Conservation (phyloP, 768 basidiomycete species). For the Leccinum ochraceum region DNA sequence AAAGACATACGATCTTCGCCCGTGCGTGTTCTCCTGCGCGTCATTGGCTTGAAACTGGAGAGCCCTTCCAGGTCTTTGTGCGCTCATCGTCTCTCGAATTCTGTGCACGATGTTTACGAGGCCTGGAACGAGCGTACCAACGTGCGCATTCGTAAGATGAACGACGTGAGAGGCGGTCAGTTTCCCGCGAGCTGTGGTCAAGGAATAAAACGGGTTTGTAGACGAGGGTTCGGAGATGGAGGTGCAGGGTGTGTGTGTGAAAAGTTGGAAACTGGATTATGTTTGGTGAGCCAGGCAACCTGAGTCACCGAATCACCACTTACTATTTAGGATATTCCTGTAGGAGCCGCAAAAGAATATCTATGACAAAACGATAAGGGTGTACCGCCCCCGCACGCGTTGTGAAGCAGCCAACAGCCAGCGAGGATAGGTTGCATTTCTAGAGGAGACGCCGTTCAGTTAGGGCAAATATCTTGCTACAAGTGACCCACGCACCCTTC, state of each 20-base stretch:
- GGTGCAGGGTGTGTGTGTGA: conserved; percentile 45
- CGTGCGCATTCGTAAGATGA: conserved; percentile 58
- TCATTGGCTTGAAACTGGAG: conserved; percentile 22
- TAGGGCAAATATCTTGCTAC: not conserved
- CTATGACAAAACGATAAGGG: conserved; percentile 69
- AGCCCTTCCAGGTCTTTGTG: conserved; percentile 54
- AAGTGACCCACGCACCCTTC: conserved; percentile 30
- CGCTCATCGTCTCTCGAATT: conserved; percentile 59
- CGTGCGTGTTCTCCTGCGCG: conserved; percentile 25
- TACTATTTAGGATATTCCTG: conserved; percentile 43
- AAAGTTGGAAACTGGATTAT: conserved; percentile 38
- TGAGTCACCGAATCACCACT: conserved; percentile 17
- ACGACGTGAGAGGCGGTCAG: conserved; percentile 45
- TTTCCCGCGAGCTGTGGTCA: conserved; percentile 45
- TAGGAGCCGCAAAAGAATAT: conserved; percentile 54
- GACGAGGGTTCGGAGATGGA: conserved; percentile 34
- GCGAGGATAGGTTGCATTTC: conserved; percentile 50
- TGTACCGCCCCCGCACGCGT: conserved; percentile 64
- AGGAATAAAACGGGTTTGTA: conserved; percentile 34
- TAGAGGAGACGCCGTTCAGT: conserved; percentile 25
- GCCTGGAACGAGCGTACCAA: conserved; percentile 45
- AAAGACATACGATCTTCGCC: conserved; percentile 60
- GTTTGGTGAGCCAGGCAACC: conserved; percentile 8
- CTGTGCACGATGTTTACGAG: conserved; percentile 34
- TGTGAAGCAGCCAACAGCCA: conserved; percentile 50